Evolutionary conservation across 495 filamentous ascomycete species (phyloP), one percentile per base, ranked within the genome.

Genomic region (Talaromyces liani): DNA sequence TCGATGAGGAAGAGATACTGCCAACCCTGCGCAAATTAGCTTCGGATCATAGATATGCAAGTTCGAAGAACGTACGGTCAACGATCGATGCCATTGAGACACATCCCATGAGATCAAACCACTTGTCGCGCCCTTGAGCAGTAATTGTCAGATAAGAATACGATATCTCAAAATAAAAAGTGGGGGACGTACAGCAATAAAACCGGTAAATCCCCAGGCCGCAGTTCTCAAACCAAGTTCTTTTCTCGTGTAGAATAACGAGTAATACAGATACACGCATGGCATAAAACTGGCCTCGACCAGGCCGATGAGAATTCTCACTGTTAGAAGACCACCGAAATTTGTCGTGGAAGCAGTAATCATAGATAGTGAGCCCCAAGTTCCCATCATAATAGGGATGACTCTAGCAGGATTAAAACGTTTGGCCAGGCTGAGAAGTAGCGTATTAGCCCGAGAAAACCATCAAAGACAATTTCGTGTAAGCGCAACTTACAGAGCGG

Each of bases 1-100:
- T 79, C 70, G 24, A 79, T 74, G 58, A 79, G 72, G 53, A 77
- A 71, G 6, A 76, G 65, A 65, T 67, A 75, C 53, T 67, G 67
- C 72, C 70, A 74, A 4, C 69, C 72, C 58, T 60, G 14, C 22
- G 22, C 0, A 12, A 7, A 25, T 60, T 45, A 60, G 34, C 4
- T 5, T 60, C 16, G 5, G n/a, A 24, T 5, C 6, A 8, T 9
- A 45, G n/a, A 45, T 12, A 22, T 6, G 6, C 6, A 9, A 6
- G 5, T 22, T 60, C 5, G 36, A 2, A 1, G n/a, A 22, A 36
- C 58, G 9, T 41, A 60, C 58, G 18, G 20, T 60, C 10, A 60
- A 36, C 4, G 58, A 60, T 25, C 58, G 58, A 41, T 60, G 58
- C 58, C 58, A 60, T 41, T 45, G 58, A 16, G 58, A 60, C 9